Evolutionary conservation across 2,329 filamentous ascomycete genomes (phyloP).

Genomic region (Aspergillus glaucus): DNA sequence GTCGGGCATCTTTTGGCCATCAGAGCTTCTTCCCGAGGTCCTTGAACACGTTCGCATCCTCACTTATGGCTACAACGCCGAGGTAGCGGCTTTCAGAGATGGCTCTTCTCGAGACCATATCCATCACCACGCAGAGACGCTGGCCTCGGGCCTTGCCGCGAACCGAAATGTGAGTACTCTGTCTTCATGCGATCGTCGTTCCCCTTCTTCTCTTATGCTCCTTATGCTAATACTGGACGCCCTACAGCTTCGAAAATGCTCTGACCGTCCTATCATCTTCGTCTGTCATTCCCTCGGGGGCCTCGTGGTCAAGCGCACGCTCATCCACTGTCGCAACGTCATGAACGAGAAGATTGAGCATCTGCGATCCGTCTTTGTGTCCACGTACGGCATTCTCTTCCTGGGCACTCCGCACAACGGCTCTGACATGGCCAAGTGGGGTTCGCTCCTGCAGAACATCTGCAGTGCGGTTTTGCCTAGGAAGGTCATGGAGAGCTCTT

Average conservation of each 20-base stretch:
- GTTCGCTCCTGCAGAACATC: constrained; percentile 60
- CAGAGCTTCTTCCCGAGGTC: constrained; percentile 58
- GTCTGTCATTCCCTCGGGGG: constrained; percentile 69
- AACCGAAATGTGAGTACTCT: constrained; percentile 49
- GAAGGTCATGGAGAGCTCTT: constrained; percentile 61
- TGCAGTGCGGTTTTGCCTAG: constrained; percentile 59
- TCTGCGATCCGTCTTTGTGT: constrained; percentile 63
- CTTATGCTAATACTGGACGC: not conserved
- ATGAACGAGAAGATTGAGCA: constrained; percentile 56
- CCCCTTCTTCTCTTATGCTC: not conserved
- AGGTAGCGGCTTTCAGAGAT: constrained; percentile 47
- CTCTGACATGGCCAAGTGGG: constrained; percentile 63
- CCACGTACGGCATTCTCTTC: constrained; percentile 70
- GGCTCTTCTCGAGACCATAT: constrained; percentile 60
- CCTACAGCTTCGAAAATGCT: constrained; percentile 39
- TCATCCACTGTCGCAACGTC: constrained; percentile 61
- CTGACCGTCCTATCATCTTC: constrained; percentile 65
- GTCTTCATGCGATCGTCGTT: not conserved
- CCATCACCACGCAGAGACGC: constrained; percentile 64
- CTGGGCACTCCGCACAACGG: constrained; percentile 71
- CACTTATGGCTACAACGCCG: constrained; percentile 70
- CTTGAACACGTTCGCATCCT: constrained; percentile 58
- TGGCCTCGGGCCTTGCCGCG: constrained; percentile 57
- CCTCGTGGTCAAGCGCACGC: constrained; percentile 62
- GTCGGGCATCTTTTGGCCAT: constrained; percentile 57